A percentile compares a stretch with the other conserved stretches of the same genome.
These are phyloP conservation scores for Stenogyne calaminthoides DNA, from an alignment of 305 asterid genomes.

Conservation along the genomic window DNA sequence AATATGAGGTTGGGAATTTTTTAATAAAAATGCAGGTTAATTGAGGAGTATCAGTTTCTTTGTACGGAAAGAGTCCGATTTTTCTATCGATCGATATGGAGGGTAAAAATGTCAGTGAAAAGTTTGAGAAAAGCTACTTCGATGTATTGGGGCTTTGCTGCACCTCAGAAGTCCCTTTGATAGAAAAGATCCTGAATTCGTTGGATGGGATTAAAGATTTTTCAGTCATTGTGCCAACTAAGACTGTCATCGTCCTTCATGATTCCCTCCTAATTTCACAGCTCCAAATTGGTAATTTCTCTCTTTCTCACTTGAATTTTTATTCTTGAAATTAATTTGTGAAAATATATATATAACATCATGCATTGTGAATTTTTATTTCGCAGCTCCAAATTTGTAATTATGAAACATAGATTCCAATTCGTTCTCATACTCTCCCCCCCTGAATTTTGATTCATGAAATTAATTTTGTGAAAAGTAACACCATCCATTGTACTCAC, in stretches of 20 bases:
- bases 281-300: conserved; percentile 45
- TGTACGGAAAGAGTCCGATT: too few species aligned
- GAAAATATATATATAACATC: not conserved
- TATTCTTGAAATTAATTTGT: not conserved
- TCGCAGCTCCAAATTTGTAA: too few species aligned
- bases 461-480: too few species aligned
- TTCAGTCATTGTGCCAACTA: conserved; percentile 52
- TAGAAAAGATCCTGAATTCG: conserved; percentile 45
- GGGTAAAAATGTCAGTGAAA: not conserved
- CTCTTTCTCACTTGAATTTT: not conserved
- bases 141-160: conserved; percentile 66
- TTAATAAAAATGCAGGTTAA: not conserved
- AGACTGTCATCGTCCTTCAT: conserved; percentile 54
- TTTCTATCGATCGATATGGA: not conserved
- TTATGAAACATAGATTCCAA: too few species aligned
- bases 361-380: not conserved
- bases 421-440: too few species aligned
- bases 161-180: conserved; percentile 44
- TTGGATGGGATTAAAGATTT: conserved; percentile 52
- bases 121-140: conserved; percentile 64
- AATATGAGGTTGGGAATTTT: too few species aligned
- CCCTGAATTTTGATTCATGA: too few species aligned
- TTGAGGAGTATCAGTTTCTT: not conserved
- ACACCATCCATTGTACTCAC: too few species aligned
- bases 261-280: conserved; percentile 43